A percentile compares a stretch with the other conserved stretches of the same genome.
These are phyloP conservation scores for Tylopilus balloui DNA, from an alignment of 768 basidiomycete genomes.

Conservation along the genomic window DNA sequence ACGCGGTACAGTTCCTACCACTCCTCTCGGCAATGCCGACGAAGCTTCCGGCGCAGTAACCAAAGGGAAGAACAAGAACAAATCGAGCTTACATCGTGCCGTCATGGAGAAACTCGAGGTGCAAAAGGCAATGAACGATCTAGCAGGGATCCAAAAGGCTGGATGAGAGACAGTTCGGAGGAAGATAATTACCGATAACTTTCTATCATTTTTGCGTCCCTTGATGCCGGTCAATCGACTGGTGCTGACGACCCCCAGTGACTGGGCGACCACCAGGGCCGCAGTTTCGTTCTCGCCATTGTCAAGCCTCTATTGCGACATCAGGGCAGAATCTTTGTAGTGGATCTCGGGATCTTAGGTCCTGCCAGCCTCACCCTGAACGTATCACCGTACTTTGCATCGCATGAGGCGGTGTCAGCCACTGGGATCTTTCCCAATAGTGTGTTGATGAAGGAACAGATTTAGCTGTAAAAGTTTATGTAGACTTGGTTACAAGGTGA, in stretches of 20 bases:
- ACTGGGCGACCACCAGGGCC: background rate
- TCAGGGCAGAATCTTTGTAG: background rate
- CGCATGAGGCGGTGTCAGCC: background rate
- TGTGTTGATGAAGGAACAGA: background rate
- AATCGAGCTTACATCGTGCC: constrained; percentile 66
- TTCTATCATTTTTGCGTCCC: background rate
- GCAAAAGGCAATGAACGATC: constrained; percentile 61
- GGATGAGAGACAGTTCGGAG: constrained; percentile 17
- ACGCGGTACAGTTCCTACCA: constrained; percentile 5
- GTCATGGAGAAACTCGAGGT: constrained; percentile 75
- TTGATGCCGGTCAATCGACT: background rate
- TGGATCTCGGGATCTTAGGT: background rate
- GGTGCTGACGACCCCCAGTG: background rate
- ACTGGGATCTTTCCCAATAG: background rate
- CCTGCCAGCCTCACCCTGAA: no score
- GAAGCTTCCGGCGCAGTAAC: constrained; percentile 4
- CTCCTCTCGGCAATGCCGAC: constrained; percentile 12
- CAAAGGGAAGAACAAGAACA: constrained; percentile 38
- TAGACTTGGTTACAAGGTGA: background rate
- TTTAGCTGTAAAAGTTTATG: background rate
- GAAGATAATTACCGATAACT: background rate
- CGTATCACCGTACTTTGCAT: background rate
- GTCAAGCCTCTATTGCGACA: background rate
- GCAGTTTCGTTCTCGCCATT: background rate
- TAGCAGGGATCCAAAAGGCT: constrained; percentile 24